A percentile compares a stretch with the other conserved stretches of the same genome.
Conservation (phyloP, 2,329 filamentous ascomycete species). For the Nothomitra cinnamomea region DNA sequence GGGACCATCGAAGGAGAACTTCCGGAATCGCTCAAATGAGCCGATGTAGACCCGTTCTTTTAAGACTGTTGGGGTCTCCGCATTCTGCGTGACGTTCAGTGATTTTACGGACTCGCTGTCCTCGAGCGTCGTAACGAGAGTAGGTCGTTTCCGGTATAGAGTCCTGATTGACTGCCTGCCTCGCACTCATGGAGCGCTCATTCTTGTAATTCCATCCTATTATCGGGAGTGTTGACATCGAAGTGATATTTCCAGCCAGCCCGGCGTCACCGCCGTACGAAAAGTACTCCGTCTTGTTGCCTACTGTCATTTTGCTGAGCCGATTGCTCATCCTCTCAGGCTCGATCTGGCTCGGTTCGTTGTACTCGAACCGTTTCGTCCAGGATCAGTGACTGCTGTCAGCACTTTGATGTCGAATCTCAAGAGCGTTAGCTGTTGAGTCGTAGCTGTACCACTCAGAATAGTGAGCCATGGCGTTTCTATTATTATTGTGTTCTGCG, state of each 20-base stretch:
- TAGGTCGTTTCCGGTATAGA: constrained; percentile 12
- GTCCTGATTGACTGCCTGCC: constrained; percentile 2
- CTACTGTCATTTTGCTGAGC: background rate
- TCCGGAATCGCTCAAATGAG: constrained; percentile 7
- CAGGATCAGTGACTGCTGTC: background rate
- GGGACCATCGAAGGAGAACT: background rate
- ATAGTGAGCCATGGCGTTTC: constrained; percentile 8
- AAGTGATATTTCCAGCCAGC: background rate
- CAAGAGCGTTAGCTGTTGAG: background rate
- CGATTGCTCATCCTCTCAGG: background rate
- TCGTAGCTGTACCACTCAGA: background rate
- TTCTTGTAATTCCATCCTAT: constrained; percentile 1
- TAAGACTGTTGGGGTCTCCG: background rate
- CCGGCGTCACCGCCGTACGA: background rate
- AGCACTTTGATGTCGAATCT: background rate
- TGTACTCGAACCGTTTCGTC: background rate
- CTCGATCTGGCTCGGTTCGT: background rate
- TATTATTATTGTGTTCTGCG: background rate
- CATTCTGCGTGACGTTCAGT: constrained; percentile 9
- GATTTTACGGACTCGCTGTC: constrained; percentile 14
- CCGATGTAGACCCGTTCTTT: constrained; percentile 8
- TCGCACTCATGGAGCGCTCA: constrained; percentile 4
- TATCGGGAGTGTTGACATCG: background rate
- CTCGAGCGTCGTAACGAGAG: constrained; percentile 14
- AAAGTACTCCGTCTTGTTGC: background rate